Conservation (phyloP, 371 early-diverging fungal species). For the Mucor mucedo region DNA sequence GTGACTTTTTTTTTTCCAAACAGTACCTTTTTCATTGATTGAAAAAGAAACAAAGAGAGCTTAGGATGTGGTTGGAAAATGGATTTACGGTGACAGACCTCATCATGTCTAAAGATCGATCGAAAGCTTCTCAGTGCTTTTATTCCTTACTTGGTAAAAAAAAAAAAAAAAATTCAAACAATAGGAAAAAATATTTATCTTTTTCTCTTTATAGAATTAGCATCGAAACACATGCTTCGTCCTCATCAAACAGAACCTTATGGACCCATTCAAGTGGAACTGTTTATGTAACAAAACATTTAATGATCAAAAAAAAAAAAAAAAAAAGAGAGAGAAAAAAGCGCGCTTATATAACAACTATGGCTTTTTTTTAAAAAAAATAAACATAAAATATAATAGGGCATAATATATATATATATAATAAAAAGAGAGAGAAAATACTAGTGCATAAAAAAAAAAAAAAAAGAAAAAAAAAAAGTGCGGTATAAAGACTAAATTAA, state of each 20-base stretch:
- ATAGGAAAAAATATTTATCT: background rate
- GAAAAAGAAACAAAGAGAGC: background rate
- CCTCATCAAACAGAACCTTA: slow-evolving; percentile 12
- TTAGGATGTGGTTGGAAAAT: background rate
- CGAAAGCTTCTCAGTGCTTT: slow-evolving; percentile 1
- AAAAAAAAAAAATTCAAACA: background rate
- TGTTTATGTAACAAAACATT: background rate
- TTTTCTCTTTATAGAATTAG: slow-evolving; percentile 7
- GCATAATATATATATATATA: too few relatives aligned
- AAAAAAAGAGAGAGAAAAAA: background rate
- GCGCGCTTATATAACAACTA: too few relatives aligned
- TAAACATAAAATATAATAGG: too few relatives aligned
- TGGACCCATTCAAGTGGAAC: slow-evolving; percentile 6
- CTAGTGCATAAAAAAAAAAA: background rate
- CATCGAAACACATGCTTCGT: slow-evolving; percentile 5
- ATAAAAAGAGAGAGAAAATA: background rate
- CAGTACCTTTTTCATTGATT: too few relatives aligned
- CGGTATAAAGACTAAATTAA: too few relatives aligned
- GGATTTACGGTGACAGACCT: background rate
- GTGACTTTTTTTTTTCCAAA: too few relatives aligned
- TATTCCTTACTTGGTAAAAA: slow-evolving; percentile 15
- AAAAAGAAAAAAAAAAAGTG: background rate
- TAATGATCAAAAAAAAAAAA: background rate
- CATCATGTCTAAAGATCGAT: background rate
- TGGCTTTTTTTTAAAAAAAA: too few relatives aligned